Evolutionary conservation across 805 yeast genomes (phyloP).

Genomic region (Peterozyma xylosa): DNA sequence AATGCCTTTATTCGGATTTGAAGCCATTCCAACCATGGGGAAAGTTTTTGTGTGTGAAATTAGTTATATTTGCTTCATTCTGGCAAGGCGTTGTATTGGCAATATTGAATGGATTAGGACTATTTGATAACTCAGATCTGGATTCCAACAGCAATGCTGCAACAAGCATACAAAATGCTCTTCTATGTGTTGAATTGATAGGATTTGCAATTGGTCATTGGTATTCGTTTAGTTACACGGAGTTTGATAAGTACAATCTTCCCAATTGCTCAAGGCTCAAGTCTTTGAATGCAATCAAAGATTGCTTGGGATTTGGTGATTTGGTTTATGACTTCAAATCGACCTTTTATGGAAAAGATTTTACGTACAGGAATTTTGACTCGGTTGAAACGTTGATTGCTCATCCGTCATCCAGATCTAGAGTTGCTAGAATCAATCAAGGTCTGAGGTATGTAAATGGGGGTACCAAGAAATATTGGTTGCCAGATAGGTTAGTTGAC

Average conservation of each 20-base stretch:
- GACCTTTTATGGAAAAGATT: conserved; percentile 61
- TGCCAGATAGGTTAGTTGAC: conserved; percentile 19
- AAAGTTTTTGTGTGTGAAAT: conserved; percentile 85
- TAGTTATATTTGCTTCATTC: conserved; percentile 93
- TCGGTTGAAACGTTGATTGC: conserved; percentile 65
- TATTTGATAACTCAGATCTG: conserved; percentile 26
- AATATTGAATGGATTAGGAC: conserved; percentile 39
- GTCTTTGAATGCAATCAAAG: conserved; percentile 59
- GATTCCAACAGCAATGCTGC: conserved; percentile 32
- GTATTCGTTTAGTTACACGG: conserved; percentile 72
- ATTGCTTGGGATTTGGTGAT: conserved; percentile 73
- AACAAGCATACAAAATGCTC: conserved; percentile 63
- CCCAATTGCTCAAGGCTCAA: conserved; percentile 68
- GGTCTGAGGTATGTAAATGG: conserved; percentile 78
- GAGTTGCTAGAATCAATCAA: conserved; percentile 65
- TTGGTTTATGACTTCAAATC: conserved; percentile 67
- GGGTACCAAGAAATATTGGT: conserved; percentile 82
- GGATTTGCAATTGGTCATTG: conserved; percentile 87
- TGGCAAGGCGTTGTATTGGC: conserved; percentile 83
- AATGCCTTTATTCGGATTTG: conserved; percentile 72
- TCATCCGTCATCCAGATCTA: conserved; percentile 58
- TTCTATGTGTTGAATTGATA: conserved; percentile 77
- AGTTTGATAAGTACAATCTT: conserved; percentile 51
- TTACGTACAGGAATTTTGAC: conserved; percentile 79
- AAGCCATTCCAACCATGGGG: conserved; percentile 82